Evolutionary conservation across 306 rosid genomes (phyloP).

Genomic region (Albizia julibrissin): DNA sequence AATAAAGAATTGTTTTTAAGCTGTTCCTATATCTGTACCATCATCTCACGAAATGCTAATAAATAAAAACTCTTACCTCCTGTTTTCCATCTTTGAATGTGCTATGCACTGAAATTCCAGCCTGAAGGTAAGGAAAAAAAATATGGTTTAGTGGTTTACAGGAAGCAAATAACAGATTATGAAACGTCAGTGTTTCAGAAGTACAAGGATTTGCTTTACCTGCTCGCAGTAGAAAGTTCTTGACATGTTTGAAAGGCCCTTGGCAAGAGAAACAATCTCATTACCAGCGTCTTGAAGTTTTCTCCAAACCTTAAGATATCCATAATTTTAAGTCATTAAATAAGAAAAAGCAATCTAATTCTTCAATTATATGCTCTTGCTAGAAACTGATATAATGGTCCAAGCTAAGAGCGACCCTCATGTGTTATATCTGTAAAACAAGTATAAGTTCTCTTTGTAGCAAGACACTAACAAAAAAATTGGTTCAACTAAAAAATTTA

Average conservation of each 20-base stretch:
- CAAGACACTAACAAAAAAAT: conserved; percentile 13
- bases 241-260: conserved; percentile 72
- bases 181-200: conserved; percentile 22
- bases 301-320: conserved; percentile 66
- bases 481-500: conserved; percentile 20
- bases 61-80: conserved; percentile 50
- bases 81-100: conserved; percentile 51
- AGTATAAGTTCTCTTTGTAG: conserved; percentile 4
- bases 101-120: conserved; percentile 49
- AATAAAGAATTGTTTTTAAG: background rate
- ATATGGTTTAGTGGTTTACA: conserved; percentile 16
- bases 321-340: conserved; percentile 27
- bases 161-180: background rate
- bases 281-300: conserved; percentile 69
- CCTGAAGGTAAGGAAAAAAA: conserved; percentile 36
- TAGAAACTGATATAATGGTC: background rate
- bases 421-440: conserved; percentile 17
- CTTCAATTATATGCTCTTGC: conserved; percentile 2
- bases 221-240: conserved; percentile 58
- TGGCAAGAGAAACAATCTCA: conserved; percentile 68
- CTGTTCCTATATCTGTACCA: background rate
- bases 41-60: conserved; percentile 12
- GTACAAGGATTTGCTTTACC: conserved; percentile 49
- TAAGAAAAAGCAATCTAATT: conserved; percentile 22
- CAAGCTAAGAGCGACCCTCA: conserved; percentile 15